Evolutionary conservation across 1,284 basidiomycete species (phyloP).

Genomic region (Flammula alnicola): DNA sequence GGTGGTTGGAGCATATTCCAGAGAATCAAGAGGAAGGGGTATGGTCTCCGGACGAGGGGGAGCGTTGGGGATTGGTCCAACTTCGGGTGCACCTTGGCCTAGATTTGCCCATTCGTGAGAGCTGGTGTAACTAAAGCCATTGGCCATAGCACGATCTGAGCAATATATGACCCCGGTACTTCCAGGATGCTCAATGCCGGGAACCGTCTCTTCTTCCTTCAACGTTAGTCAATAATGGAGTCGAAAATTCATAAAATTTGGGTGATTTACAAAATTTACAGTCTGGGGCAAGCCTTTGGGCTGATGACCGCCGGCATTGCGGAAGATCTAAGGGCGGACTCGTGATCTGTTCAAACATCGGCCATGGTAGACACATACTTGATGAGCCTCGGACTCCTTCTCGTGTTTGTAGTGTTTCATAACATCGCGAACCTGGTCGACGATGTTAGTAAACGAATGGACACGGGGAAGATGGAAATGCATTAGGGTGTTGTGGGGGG

Average conservation of each 20-base stretch:
- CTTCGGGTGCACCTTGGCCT: slow-evolving; percentile 89
- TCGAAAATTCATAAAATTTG: background rate
- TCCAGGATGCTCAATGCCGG: slow-evolving; percentile 80
- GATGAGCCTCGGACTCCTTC: slow-evolving; percentile 84
- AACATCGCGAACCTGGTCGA: slow-evolving; percentile 59
- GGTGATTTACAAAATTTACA: slow-evolving; percentile 61
- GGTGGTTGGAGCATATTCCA: slow-evolving; percentile 94
- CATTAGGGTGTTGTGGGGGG: slow-evolving; percentile 25
- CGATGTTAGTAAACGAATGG: slow-evolving; percentile 42
- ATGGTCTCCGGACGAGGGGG: slow-evolving; percentile 69
- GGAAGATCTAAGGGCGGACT: slow-evolving; percentile 58
- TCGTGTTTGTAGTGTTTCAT: slow-evolving; percentile 69
- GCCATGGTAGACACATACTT: slow-evolving; percentile 44
- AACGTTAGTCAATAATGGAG: slow-evolving; percentile 12
- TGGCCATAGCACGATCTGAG: slow-evolving; percentile 87
- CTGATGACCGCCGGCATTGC: slow-evolving; percentile 70
- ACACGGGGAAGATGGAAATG: slow-evolving; percentile 46
- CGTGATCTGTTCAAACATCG: background rate
- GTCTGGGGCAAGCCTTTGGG: slow-evolving; percentile 70
- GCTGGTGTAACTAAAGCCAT: slow-evolving; percentile 81
- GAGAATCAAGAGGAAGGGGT: slow-evolving; percentile 69
- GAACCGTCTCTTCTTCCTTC: slow-evolving; percentile 82
- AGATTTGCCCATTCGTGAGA: slow-evolving; percentile 84
- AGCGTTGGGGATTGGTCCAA: slow-evolving; percentile 81
- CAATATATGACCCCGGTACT: slow-evolving; percentile 87